These are phyloP conservation scores for Lecanicillium sp. DNA, from an alignment of 2,329 filamentous ascomycete genomes.

Conservation along the genomic window DNA sequence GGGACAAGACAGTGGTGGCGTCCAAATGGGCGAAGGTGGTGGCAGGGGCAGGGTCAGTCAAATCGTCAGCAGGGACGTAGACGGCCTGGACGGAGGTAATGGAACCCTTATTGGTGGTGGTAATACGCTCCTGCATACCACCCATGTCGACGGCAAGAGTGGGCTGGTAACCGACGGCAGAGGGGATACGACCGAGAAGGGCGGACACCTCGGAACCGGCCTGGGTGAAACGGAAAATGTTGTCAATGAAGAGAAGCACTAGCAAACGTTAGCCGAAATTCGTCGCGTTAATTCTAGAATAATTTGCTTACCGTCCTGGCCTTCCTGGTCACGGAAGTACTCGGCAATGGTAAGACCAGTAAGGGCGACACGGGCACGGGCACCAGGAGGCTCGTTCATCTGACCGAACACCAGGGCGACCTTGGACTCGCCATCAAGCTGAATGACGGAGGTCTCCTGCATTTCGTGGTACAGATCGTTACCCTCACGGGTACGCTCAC, in stretches of 20 bases:
- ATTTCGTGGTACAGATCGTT: constrained; percentile 99
- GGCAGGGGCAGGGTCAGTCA: constrained; percentile 98
- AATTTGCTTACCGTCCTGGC: constrained; percentile 68
- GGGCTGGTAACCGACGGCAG: constrained; percentile 99
- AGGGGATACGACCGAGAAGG: constrained; percentile 98
- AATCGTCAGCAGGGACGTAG: constrained; percentile 99
- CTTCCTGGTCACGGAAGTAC: constrained; percentile 69
- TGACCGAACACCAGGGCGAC: constrained; percentile 99
- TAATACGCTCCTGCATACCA: constrained; percentile 99
- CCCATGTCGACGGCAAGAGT: constrained; percentile 98
- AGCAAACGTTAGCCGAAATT: constrained; percentile 20
- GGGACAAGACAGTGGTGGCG: constrained; percentile 99
- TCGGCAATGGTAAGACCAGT: constrained; percentile 79
- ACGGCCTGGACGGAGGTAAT: constrained; percentile 99
- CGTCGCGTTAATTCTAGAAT: neutral
- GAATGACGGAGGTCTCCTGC: constrained; percentile 99
- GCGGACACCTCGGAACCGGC: constrained; percentile 99
- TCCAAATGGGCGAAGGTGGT: constrained; percentile 99
- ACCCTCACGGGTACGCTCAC: constrained; percentile 99
- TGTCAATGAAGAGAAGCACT: constrained; percentile 99
- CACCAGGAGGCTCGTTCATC: constrained; percentile 99
- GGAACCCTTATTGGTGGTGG: constrained; percentile 98
- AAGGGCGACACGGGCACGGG: constrained; percentile 98
- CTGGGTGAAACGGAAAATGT: constrained; percentile 99
- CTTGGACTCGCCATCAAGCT: constrained; percentile 99